A percentile compares a stretch with the other conserved stretches of the same genome.
Evolutionary conservation across 176 grass and related monocot species (phyloP).

Genomic region (Oryza longistaminata): DNA sequence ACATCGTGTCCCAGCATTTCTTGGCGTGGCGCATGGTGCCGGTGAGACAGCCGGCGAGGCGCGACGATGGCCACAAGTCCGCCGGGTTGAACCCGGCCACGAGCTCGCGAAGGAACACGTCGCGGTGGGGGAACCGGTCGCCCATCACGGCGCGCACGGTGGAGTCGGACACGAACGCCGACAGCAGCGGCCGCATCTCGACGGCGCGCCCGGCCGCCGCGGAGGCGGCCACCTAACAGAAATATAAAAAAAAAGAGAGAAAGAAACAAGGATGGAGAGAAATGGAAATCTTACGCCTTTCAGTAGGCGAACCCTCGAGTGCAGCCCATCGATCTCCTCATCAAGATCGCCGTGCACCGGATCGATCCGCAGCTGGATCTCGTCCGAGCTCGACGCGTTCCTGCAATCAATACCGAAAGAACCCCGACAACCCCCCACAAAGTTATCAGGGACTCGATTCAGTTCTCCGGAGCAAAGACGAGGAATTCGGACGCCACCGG

Average conservation of each 20-base stretch:
- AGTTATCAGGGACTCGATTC: neutral
- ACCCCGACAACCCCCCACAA: neutral
- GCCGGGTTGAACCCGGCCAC: slow-evolving; percentile 30
- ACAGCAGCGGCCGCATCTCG: slow-evolving; percentile 42
- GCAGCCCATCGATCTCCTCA: slow-evolving; percentile 67
- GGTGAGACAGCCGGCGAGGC: slow-evolving; percentile 30
- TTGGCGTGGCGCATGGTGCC: slow-evolving; percentile 12
- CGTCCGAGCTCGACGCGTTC: slow-evolving; percentile 53
- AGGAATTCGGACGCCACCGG: neutral
- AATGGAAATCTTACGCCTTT: slow-evolving; percentile 53
- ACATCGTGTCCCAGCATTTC: slow-evolving; percentile 15
- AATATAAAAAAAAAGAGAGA: neutral
- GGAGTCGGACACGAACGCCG: slow-evolving; percentile 21
- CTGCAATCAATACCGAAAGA: slow-evolving; percentile 30
- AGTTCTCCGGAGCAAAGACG: neutral
- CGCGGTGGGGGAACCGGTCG: slow-evolving; percentile 38
- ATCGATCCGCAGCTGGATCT: slow-evolving; percentile 84
- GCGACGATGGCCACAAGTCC: slow-evolving; percentile 49
- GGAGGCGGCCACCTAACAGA: neutral
- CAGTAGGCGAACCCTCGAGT: slow-evolving; percentile 51
- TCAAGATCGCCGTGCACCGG: slow-evolving; percentile 64
- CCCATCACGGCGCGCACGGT: slow-evolving; percentile 44
- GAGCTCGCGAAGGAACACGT: slow-evolving; percentile 31
- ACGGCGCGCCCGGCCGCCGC: neutral
- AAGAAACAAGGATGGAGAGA: neutral